Conservation (phyloP, 345 rosid genomes). For the Stellera chamaejasme region DNA sequence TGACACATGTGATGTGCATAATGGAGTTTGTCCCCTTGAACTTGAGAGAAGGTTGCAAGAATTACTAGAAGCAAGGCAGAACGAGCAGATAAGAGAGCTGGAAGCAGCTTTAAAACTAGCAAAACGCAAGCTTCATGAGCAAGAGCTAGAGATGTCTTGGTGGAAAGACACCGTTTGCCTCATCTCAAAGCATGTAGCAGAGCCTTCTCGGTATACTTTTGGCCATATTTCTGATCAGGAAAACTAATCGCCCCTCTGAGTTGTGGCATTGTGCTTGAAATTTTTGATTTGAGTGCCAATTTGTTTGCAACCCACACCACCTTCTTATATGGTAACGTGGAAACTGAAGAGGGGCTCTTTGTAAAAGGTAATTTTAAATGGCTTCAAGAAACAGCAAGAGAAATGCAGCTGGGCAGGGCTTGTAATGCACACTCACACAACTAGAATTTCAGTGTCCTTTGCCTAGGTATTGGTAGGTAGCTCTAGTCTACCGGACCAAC, state of each 20-base stretch:
- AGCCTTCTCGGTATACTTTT: slow-evolving; percentile 17
- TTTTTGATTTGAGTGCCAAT: slow-evolving; percentile 1
- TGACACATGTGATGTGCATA: slow-evolving; percentile 6
- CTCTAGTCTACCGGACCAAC: too few species aligned
- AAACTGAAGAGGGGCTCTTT: neutral
- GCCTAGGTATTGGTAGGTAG: too few species aligned
- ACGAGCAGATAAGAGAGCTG: slow-evolving; percentile 58
- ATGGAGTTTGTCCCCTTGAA: slow-evolving; percentile 58
- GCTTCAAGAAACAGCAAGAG: too few species aligned
- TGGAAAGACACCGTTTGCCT: slow-evolving; percentile 69
- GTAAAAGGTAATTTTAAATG: too few species aligned
- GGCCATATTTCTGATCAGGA: neutral
- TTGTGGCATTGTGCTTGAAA: slow-evolving; percentile 5
- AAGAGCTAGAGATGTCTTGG: slow-evolving; percentile 60
- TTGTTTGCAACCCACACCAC: slow-evolving; percentile 3
- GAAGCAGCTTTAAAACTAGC: slow-evolving; percentile 41
- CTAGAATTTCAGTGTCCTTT: too few species aligned
- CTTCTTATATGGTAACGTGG: neutral
- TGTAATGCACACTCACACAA: too few species aligned
- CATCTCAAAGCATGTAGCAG: slow-evolving; percentile 33
- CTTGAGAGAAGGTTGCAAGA: slow-evolving; percentile 61
- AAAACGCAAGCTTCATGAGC: slow-evolving; percentile 37
- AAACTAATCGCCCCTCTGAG: slow-evolving; percentile 1
- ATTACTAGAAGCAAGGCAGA: slow-evolving; percentile 54
- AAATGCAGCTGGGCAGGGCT: too few species aligned